Evolutionary conservation across 164 flowering plant genomes (phyloP).

Genomic region (Vitis amurensis): DNA sequence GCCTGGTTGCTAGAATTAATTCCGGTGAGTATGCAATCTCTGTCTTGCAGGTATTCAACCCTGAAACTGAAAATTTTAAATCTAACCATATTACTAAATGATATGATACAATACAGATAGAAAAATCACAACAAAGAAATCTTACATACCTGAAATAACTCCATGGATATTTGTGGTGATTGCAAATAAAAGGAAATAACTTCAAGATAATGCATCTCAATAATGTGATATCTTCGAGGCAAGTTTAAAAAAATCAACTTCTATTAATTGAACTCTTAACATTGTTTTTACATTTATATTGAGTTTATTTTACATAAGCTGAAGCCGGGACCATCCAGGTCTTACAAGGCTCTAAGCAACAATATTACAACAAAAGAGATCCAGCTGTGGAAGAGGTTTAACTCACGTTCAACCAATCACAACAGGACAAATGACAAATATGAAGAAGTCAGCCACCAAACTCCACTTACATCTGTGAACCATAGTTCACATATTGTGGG

Average conservation of each 20-base stretch:
- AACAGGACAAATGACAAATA: neutral
- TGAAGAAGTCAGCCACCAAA: conserved; percentile 12
- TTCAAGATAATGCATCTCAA: neutral
- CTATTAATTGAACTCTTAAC: conserved; percentile 1
- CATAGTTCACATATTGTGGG: conserved; percentile 43
- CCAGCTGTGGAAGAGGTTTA: conserved; percentile 34
- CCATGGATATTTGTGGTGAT: too few species aligned
- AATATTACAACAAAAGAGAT: conserved; percentile 6
- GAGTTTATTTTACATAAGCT: conserved; percentile 1
- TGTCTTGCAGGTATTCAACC: too few species aligned
- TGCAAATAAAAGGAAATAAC: neutral
- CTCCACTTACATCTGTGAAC: conserved; percentile 36
- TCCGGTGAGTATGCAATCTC: too few species aligned
- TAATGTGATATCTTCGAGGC: too few species aligned
- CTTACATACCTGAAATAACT: too few species aligned
- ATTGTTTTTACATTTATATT: conserved; percentile 9
- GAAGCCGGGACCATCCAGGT: neutral
- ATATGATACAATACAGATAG: too few species aligned
- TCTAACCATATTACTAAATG: too few species aligned
- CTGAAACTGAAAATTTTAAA: too few species aligned
- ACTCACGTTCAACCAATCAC: conserved; percentile 64
- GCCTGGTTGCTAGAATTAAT: too few species aligned
- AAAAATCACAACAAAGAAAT: too few species aligned
- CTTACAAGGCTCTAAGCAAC: conserved; percentile 4
- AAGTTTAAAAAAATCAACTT: neutral